Percentiles rank a stretch among this genome's conserved stretches.
phyloP scores from a whole-genome alignment of 1,284 basidiomycete genomes.

The Calocybe gambosa region DNA sequence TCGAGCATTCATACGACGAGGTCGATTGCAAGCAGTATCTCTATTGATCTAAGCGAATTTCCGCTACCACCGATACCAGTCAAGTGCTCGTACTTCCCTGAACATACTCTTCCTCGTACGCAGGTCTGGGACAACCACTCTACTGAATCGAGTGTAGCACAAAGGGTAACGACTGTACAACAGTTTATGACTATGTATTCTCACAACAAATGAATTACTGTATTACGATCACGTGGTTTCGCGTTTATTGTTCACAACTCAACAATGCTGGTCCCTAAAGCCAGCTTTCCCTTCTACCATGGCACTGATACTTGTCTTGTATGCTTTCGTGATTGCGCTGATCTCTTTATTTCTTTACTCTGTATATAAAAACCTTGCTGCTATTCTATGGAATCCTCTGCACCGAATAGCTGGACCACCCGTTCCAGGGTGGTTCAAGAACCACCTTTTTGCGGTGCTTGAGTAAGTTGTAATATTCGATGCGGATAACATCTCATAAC shows the following conservation, averaged over 20 bases:
- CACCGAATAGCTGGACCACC: constrained; percentile 55
- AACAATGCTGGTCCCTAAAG: neutral
- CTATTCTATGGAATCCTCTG: constrained; percentile 45
- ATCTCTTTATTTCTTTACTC: constrained; percentile 23
- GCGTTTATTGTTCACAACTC: neutral
- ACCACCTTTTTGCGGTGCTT: constrained; percentile 49
- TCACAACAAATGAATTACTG: too few relatives aligned
- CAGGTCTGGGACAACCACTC: constrained; percentile 15
- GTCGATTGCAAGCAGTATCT: constrained; percentile 30
- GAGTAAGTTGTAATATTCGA: constrained; percentile 37
- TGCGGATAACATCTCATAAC: neutral
- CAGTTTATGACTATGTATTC: constrained; percentile 22
- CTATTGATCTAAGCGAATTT: constrained; percentile 38
- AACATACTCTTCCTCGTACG: constrained; percentile 13
- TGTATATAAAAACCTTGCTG: constrained; percentile 29
- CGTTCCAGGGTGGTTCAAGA: constrained; percentile 38
- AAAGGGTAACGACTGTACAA: constrained; percentile 21
- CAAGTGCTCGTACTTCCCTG: constrained; percentile 13
- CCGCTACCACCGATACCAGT: constrained; percentile 32
- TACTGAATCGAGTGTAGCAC: constrained; percentile 12
- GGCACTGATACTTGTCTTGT: constrained; percentile 8
- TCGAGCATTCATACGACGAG: constrained; percentile 27
- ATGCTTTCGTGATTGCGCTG: constrained; percentile 17
- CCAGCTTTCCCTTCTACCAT: constrained; percentile 3
- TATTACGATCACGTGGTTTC: neutral